Conservation (phyloP, 73 alveolate genomes). For the Stentor coeruleus region DNA sequence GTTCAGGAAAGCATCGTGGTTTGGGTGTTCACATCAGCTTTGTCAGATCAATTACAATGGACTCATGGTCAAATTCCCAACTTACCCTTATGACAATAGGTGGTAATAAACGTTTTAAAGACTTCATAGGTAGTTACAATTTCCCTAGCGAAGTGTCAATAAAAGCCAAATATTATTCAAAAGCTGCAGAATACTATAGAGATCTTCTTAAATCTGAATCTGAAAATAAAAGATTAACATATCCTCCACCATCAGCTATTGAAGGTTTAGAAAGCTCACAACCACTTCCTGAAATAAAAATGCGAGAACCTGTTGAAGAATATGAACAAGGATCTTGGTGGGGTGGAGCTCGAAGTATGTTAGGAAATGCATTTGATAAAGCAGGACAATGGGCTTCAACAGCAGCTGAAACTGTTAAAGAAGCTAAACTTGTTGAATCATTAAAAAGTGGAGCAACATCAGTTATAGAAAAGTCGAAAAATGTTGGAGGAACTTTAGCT, state of each 20-base stretch:
- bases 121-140: constrained; percentile 47
- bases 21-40: constrained; percentile 77
- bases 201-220: constrained; percentile 30
- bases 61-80: constrained; percentile 81
- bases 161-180: constrained; percentile 49
- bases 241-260: constrained; percentile 1
- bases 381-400: constrained; percentile 25
- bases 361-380: background rate
- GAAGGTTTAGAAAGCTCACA: background rate
- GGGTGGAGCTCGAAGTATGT: background rate
- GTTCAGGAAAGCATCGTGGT: constrained; percentile 94
- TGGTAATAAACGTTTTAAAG: constrained; percentile 82
- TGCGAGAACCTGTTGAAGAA: background rate
- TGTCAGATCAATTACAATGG: constrained; percentile 81
- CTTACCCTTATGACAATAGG: constrained; percentile 80
- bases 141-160: background rate
- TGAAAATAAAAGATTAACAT: background rate
- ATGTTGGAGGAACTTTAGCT: constrained; percentile 18
- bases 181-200: constrained; percentile 78
- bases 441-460: constrained; percentile 11
- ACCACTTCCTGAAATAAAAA: background rate
- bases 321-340: background rate
- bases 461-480: constrained; percentile 20
- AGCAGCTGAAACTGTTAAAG: constrained; percentile 17
- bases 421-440: background rate